These are phyloP conservation scores for Colletotrichum sansevieriae DNA, from an alignment of 2,329 filamentous ascomycete species.

Conservation along the genomic window DNA sequence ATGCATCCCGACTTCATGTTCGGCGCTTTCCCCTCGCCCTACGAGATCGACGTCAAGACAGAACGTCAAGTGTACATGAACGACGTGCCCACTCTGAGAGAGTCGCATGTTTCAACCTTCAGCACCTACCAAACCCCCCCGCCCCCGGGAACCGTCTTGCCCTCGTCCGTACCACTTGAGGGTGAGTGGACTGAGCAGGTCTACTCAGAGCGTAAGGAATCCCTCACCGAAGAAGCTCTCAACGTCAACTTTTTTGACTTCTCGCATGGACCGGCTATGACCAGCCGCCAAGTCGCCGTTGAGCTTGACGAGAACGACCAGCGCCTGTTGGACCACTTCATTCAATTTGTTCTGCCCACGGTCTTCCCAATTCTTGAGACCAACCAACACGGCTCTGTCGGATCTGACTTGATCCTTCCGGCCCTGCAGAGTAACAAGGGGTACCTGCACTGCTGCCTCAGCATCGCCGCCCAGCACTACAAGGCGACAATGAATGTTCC, in stretches of 20 bases:
- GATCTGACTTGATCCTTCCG: conserved; percentile 85
- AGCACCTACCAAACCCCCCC: conserved; percentile 89
- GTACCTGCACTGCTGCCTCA: conserved; percentile 95
- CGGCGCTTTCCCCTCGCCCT: conserved; percentile 74
- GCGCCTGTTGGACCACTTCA: conserved; percentile 89
- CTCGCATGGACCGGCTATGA: conserved; percentile 74
- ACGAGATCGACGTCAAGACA: conserved; percentile 96
- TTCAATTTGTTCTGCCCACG: conserved; percentile 86
- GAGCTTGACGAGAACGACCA: conserved; percentile 91
- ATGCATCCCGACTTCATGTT: conserved; percentile 74
- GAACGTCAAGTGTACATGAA: conserved; percentile 95
- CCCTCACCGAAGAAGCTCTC: conserved; percentile 73
- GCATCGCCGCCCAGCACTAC: conserved; percentile 91
- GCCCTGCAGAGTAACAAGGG: conserved; percentile 91
- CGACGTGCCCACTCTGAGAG: conserved; percentile 84
- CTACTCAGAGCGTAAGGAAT: conserved; percentile 77
- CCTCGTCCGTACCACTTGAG: conserved; percentile 67
- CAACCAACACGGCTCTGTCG: conserved; percentile 86
- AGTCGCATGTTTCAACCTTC: conserved; percentile 92
- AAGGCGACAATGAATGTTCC: conserved; percentile 79
- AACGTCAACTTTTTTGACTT: conserved; percentile 89
- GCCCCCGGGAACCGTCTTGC: conserved; percentile 75
- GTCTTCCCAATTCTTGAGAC: conserved; percentile 94
- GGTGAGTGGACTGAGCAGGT: conserved; percentile 81
- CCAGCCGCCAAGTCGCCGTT: conserved; percentile 77